Percentiles rank a stretch among this genome's conserved stretches.
Conservation (phyloP, 1,139 yeast genomes). For the Hanseniaspora sp. region DNA sequence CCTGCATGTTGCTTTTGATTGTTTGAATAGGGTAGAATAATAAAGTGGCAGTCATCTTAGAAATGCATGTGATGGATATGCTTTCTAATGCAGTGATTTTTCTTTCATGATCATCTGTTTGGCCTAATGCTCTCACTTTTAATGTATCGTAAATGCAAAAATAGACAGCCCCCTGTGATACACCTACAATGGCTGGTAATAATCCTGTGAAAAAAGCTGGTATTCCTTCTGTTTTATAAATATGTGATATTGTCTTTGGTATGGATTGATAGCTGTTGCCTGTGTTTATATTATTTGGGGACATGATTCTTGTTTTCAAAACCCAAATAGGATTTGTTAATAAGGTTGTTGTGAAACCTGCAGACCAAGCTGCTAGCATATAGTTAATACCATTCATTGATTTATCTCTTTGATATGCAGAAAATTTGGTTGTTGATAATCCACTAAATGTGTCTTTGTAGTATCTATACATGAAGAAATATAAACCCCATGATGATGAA, state of each 20-base stretch:
- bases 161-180: conserved; percentile 80
- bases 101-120: conserved; percentile 19
- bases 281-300: conserved; percentile 38
- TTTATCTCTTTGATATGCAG: conserved; percentile 22
- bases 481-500: conserved; percentile 77
- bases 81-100: conserved; percentile 45
- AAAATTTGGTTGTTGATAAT: background rate
- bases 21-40: conserved; percentile 79
- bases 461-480: conserved; percentile 62
- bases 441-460: conserved; percentile 33
- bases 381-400: conserved; percentile 30
- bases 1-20: conserved; percentile 65
- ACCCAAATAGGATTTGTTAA: conserved; percentile 95
- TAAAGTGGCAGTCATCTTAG: conserved; percentile 60
- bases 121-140: conserved; percentile 33
- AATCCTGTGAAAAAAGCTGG: conserved; percentile 73
- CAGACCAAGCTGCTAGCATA: conserved; percentile 44
- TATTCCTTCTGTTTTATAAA: conserved; percentile 53
- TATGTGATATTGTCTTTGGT: conserved; percentile 43
- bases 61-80: conserved; percentile 50
- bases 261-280: conserved; percentile 35
- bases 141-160: conserved; percentile 73
- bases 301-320: conserved; percentile 76
- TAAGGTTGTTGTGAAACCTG: conserved; percentile 67
- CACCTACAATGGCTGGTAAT: conserved; percentile 69